Percentiles rank a stretch among this genome's conserved stretches.
Conservation (phyloP, 257 asterid species). For the Coffea eugenioides region DNA sequence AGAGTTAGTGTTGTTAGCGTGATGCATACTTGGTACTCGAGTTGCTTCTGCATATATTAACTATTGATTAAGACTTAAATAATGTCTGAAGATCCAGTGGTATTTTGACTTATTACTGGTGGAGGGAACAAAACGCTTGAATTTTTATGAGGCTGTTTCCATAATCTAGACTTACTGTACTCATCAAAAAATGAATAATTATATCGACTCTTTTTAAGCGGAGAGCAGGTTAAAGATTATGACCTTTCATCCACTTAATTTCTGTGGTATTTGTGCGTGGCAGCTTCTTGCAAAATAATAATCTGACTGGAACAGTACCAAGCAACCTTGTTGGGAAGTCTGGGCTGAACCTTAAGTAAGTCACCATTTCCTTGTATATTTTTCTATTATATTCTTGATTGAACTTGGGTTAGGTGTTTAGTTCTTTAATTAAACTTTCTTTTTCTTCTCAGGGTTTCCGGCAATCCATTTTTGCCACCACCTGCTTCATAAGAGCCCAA, state of each 20-base stretch:
- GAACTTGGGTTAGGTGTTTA: slow-evolving; percentile 13
- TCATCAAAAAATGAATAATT: too few relatives aligned
- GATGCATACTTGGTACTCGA: neutral
- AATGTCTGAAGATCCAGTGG: neutral
- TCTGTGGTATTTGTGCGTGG: neutral
- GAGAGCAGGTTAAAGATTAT: neutral
- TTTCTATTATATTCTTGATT: slow-evolving; percentile 11
- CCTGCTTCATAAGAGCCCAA: slow-evolving; percentile 37
- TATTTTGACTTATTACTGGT: neutral
- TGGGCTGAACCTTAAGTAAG: slow-evolving; percentile 59
- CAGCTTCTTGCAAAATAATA: slow-evolving; percentile 87
- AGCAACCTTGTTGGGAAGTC: slow-evolving; percentile 50
- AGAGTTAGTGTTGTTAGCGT: neutral
- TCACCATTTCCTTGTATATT: neutral
- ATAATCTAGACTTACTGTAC: too few relatives aligned
- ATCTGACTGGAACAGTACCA: slow-evolving; percentile 83
- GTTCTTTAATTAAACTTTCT: neutral
- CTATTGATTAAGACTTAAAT: neutral
- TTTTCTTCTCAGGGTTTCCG: slow-evolving; percentile 54
- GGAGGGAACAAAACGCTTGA: neutral
- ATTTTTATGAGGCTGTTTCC: too few relatives aligned
- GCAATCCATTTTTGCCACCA: slow-evolving; percentile 65
- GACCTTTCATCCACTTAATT: neutral
- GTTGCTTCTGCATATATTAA: neutral
- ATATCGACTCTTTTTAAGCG: neutral